Percentiles rank a stretch among this genome's conserved stretches.
Evolutionary conservation across 345 rosid genomes (phyloP).

Genomic region (Melaleuca quinquenervia): DNA sequence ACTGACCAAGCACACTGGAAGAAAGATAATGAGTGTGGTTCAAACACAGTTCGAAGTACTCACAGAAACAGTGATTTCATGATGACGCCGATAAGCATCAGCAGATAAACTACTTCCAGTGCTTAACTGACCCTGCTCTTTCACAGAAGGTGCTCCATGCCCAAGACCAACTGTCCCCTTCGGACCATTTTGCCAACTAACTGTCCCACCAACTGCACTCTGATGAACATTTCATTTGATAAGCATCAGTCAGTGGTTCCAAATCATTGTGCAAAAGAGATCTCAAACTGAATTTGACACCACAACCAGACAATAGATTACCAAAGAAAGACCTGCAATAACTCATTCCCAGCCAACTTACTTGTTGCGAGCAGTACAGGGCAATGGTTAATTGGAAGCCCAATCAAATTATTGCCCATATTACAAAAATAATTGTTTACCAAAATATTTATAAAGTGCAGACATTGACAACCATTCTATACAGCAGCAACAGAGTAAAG

Average conservation of each 20-base stretch:
- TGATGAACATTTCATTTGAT: neutral
- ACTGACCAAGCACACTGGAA: neutral
- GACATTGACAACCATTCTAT: neutral
- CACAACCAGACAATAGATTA: neutral
- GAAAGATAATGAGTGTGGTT: neutral
- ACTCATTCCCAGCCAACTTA: neutral
- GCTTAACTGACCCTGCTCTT: conserved; percentile 1
- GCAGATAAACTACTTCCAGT: conserved; percentile 36
- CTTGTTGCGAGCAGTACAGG: neutral
- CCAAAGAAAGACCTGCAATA: neutral
- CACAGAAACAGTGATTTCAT: conserved; percentile 79
- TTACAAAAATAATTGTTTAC: neutral
- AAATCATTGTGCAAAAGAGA: neutral
- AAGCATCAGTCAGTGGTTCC: neutral
- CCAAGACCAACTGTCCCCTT: conserved; percentile 16
- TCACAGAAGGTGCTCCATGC: conserved; percentile 9
- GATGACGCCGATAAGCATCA: conserved; percentile 65
- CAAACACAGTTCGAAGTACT: conserved; percentile 15
- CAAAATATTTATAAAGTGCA: neutral
- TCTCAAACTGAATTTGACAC: neutral
- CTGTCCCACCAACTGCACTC: conserved; percentile 25
- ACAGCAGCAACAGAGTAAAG: neutral
- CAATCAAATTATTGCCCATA: neutral
- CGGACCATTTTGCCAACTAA: conserved; percentile 22
- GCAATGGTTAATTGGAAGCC: neutral